phyloP scores from a whole-genome alignment of 106 monocot genomes.

The Dactylorhiza incarnata region DNA sequence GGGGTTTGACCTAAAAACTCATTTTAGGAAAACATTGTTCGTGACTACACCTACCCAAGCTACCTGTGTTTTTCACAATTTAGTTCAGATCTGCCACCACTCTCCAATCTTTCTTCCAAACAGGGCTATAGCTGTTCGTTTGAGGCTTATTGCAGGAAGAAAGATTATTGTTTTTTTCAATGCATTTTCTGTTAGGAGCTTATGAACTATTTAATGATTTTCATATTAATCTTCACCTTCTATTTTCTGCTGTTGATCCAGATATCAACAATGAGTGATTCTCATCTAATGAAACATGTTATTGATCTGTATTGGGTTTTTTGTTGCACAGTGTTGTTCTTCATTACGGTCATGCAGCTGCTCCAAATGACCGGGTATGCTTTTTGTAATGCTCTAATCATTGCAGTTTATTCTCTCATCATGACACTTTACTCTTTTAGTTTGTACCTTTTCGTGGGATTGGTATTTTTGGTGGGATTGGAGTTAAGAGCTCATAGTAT shows the following conservation, averaged over 20 bases:
- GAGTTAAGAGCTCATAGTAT: neutral
- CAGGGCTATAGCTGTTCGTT: neutral
- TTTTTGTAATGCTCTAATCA: neutral
- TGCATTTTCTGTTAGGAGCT: neutral
- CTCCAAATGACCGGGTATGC: slow-evolving; percentile 90
- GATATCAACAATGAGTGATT: neutral
- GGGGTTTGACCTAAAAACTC: no score
- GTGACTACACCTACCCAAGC: no score
- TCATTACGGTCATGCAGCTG: slow-evolving; percentile 98
- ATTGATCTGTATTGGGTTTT: neutral
- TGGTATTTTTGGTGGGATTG: neutral
- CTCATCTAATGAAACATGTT: neutral
- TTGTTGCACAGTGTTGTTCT: slow-evolving; percentile 74
- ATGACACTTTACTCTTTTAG: neutral
- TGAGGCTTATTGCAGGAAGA: neutral
- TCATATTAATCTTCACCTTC: neutral
- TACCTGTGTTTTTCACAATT: no score
- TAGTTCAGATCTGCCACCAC: no score
- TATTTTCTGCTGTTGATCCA: neutral
- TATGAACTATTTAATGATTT: neutral
- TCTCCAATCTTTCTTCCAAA: no score
- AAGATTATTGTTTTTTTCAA: neutral
- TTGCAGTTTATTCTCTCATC: neutral
- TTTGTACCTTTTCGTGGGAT: neutral
- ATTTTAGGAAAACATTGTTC: no score